Percentiles rank a stretch among this genome's conserved stretches.
Evolutionary conservation across 495 filamentous ascomycete genomes (phyloP).

Genomic region (Cladorrhinum samala): DNA sequence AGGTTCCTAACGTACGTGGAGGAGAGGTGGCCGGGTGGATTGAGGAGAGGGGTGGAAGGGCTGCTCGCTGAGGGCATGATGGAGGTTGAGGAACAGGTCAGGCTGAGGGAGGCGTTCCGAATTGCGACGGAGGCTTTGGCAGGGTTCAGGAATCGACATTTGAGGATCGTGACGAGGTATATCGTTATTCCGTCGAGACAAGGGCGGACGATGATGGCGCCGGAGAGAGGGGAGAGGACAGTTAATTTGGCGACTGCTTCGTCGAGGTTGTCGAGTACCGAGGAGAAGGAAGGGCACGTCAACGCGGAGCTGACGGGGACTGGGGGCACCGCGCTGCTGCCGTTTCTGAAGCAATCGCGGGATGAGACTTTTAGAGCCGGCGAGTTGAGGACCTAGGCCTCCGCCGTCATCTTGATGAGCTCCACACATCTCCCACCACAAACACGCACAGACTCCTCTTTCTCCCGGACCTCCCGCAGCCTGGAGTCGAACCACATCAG

Average conservation of each 20-base stretch:
- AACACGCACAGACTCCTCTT: no score
- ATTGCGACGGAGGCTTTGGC: slow-evolving; percentile 77
- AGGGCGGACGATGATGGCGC: no score
- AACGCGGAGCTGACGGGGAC: slow-evolving; percentile 69
- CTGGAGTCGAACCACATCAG: no score
- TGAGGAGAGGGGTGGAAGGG: slow-evolving; percentile 9
- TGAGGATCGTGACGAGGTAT: slow-evolving; percentile 88
- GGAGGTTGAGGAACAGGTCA: slow-evolving; percentile 52
- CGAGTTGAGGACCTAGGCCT: neutral
- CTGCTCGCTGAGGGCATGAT: slow-evolving; percentile 41
- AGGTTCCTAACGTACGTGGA: slow-evolving; percentile 71
- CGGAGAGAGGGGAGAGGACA: slow-evolving; percentile 12
- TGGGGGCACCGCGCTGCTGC: slow-evolving; percentile 81
- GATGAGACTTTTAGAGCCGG: slow-evolving; percentile 60
- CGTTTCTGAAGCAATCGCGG: slow-evolving; percentile 84
- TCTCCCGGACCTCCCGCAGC: no score
- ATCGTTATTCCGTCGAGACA: slow-evolving; percentile 65
- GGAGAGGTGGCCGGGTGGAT: slow-evolving; percentile 35
- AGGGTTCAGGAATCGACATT: slow-evolving; percentile 77
- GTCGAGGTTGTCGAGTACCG: slow-evolving; percentile 16
- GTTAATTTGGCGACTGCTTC: slow-evolving; percentile 58
- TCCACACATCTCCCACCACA: no score
- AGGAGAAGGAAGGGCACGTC: neutral
- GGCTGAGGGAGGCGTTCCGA: slow-evolving; percentile 65
- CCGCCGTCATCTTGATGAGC: neutral